phyloP scores from a whole-genome alignment of 371 early-diverging fungal species.

The Rhizopus microsporus region DNA sequence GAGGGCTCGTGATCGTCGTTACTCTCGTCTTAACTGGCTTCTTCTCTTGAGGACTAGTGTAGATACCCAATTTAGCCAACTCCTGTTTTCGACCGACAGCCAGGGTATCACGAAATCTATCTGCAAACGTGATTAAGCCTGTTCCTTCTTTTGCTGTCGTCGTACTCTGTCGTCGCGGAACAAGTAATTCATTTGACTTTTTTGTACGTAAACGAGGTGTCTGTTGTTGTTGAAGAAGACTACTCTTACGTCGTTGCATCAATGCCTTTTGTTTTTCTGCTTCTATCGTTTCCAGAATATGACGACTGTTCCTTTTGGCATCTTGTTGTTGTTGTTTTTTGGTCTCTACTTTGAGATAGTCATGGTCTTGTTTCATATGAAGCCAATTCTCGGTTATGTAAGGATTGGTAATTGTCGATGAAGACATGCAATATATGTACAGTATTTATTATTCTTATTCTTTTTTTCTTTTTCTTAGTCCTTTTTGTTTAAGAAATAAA shows the following conservation, averaged over 20 bases:
- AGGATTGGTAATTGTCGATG: constrained; percentile 43
- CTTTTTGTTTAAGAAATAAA: too few species aligned
- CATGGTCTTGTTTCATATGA: constrained; percentile 41
- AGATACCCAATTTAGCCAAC: constrained; percentile 2
- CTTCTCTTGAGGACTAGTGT: too few species aligned
- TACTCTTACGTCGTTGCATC: constrained; percentile 3
- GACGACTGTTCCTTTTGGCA: constrained; percentile 13
- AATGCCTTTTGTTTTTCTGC: constrained; percentile 7
- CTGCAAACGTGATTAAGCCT: constrained; percentile 32
- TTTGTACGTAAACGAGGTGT: constrained; percentile 1
- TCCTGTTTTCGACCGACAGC: constrained; percentile 28
- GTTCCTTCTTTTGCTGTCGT: neutral
- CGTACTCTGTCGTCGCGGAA: constrained; percentile 23
- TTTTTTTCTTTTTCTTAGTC: too few species aligned
- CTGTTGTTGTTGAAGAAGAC: neutral
- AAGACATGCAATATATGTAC: constrained; percentile 38
- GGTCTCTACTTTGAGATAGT: constrained; percentile 21
- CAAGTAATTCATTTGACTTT: neutral
- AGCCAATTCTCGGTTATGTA: constrained; percentile 45
- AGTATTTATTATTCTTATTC: neutral
- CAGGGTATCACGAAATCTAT: constrained; percentile 38
- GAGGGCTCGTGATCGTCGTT: neutral
- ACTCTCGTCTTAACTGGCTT: neutral
- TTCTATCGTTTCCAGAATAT: neutral
- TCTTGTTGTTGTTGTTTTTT: constrained; percentile 14